These are phyloP conservation scores for Fusarium musae DNA, from an alignment of 2,329 filamentous ascomycete genomes.

Conservation along the genomic window DNA sequence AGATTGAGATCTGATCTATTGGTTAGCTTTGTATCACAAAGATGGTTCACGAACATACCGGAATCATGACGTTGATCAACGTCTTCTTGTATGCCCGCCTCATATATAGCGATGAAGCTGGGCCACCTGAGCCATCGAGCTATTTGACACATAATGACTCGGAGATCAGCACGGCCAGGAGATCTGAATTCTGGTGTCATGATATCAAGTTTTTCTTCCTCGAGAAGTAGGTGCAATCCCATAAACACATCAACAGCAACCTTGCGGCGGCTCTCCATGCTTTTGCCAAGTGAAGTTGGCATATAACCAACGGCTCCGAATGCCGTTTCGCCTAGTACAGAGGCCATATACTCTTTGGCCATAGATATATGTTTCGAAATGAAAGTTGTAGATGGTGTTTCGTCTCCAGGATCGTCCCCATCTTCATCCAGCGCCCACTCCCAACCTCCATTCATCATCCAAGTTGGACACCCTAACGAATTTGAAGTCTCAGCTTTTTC, in stretches of 20 bases:
- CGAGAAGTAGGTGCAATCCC: conserved; percentile 84
- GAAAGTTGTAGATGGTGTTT: conserved; percentile 52
- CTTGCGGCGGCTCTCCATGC: conserved; percentile 67
- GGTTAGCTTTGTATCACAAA: conserved; percentile 9
- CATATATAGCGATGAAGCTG: conserved; percentile 60
- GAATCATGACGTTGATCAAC: conserved; percentile 52
- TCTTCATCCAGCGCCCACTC: conserved; percentile 75
- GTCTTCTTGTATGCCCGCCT: conserved; percentile 64
- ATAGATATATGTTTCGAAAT: conserved; percentile 65
- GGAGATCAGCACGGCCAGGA: conserved; percentile 63
- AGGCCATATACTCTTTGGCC: conserved; percentile 73
- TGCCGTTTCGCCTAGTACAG: conserved; percentile 65
- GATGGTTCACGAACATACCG: conserved; percentile 47
- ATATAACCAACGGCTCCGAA: conserved; percentile 69
- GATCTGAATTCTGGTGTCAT: conserved; percentile 58
- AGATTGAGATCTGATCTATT: conserved; percentile 45
- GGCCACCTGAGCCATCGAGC: conserved; percentile 83
- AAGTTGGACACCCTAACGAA: conserved; percentile 62
- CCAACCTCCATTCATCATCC: conserved; percentile 74
- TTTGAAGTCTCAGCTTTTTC: conserved; percentile 59
- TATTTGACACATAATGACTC: conserved; percentile 83
- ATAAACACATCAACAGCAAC: conserved; percentile 75
- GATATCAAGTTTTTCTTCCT: conserved; percentile 86
- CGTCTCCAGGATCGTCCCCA: conserved; percentile 45
- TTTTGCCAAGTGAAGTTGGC: conserved; percentile 67